phyloP scores from a whole-genome alignment of 768 basidiomycete genomes.

The Psilocybe tampanensis region DNA sequence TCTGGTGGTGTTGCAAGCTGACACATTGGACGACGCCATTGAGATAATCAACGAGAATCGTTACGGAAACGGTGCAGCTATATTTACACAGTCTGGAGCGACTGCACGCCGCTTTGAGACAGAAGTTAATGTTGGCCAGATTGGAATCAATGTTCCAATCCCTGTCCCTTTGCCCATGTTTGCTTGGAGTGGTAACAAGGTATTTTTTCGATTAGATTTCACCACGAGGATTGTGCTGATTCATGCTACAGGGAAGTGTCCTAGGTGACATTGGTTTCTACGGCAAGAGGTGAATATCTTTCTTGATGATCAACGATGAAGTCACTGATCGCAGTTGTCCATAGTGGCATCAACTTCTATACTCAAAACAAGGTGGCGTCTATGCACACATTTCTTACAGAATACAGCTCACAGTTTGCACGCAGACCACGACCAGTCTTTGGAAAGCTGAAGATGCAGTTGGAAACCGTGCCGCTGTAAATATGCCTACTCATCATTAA shows the following conservation, averaged over 20 bases:
- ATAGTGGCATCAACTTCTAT: conserved; percentile 90
- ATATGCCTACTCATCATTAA: conserved; percentile 84
- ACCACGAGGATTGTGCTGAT: background rate
- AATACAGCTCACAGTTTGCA: conserved; percentile 6
- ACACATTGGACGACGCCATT: conserved; percentile 89
- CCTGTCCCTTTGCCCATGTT: conserved; percentile 95
- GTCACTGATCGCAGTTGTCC: background rate
- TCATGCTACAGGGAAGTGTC: conserved; percentile 55
- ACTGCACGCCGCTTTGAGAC: conserved; percentile 93
- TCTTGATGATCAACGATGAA: conserved; percentile 5
- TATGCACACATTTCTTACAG: background rate
- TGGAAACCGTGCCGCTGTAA: conserved; percentile 76
- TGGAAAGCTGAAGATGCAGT: conserved; percentile 90
- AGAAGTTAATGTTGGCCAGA: conserved; percentile 86
- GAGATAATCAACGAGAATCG: conserved; percentile 86
- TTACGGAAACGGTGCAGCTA: conserved; percentile 94
- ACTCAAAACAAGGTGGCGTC: conserved; percentile 83
- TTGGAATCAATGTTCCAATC: conserved; percentile 93
- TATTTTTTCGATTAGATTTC: conserved; percentile 17
- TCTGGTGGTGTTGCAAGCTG: conserved; percentile 72
- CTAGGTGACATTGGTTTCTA: conserved; percentile 92
- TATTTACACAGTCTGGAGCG: conserved; percentile 96
- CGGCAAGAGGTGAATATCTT: conserved; percentile 68
- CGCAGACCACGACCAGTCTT: conserved; percentile 86
- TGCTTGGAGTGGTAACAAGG: conserved; percentile 95